Conservation (phyloP, 768 basidiomycete genomes). For the Kwoniella pini region DNA sequence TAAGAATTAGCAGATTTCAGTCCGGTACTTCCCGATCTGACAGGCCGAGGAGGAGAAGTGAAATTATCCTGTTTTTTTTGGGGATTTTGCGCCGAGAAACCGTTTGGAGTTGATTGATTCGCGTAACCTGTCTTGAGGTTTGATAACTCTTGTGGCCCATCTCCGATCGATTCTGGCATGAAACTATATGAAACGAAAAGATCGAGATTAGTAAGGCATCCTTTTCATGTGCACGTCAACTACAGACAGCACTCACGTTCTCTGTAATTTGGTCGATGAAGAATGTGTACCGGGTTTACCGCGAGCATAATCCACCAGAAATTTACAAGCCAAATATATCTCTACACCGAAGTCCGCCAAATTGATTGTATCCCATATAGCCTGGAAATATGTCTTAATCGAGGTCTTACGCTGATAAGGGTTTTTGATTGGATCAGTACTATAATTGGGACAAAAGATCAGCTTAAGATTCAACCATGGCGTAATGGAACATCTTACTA, state of each 20-base stretch:
- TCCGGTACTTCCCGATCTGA: neutral
- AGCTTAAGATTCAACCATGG: neutral
- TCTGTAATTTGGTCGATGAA: conserved; percentile 26
- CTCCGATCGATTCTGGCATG: conserved; percentile 14
- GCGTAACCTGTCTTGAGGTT: neutral
- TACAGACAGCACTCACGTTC: conserved; percentile 22
- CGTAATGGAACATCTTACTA: conserved; percentile 56
- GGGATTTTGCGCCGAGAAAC: neutral
- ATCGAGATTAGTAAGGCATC: neutral
- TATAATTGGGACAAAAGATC: conserved; percentile 10
- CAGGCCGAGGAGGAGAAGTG: neutral
- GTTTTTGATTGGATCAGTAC: conserved; percentile 23
- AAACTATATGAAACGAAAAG: neutral
- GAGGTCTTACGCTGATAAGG: conserved; percentile 26
- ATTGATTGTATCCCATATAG: conserved; percentile 45
- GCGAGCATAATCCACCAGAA: conserved; percentile 60
- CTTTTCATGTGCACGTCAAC: no score
- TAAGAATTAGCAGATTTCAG: conserved; percentile 13
- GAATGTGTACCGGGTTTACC: conserved; percentile 51
- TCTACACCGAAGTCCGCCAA: conserved; percentile 65
- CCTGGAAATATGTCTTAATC: conserved; percentile 35
- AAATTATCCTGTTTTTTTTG: neutral
- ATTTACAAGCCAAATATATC: conserved; percentile 65
- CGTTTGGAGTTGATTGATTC: neutral
- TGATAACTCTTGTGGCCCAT: conserved; percentile 2